phyloP scores from a whole-genome alignment of 2,329 filamentous ascomycete genomes.

The Balansia obtecta region DNA sequence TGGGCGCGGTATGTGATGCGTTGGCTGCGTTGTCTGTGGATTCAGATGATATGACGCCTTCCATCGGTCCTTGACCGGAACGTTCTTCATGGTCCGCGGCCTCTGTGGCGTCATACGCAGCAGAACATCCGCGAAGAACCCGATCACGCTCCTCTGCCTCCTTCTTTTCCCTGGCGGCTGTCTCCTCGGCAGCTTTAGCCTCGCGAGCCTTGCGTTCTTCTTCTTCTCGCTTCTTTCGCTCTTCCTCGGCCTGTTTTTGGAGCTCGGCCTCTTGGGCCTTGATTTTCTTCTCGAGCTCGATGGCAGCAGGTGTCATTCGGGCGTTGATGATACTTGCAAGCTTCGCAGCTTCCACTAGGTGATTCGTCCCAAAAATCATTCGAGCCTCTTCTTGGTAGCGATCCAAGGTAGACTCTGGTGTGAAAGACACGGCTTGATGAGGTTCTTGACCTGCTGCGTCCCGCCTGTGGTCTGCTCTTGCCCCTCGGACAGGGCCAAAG shows the following conservation, averaged over 20 bases:
- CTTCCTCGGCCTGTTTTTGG: constrained; percentile 38
- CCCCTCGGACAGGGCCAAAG: constrained; percentile 26
- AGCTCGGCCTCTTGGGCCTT: constrained; percentile 47
- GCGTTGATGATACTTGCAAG: constrained; percentile 59
- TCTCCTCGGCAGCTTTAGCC: constrained; percentile 60
- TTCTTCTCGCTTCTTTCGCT: constrained; percentile 49
- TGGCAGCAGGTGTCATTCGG: constrained; percentile 68
- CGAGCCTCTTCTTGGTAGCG: constrained; percentile 87
- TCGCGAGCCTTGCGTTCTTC: constrained; percentile 55
- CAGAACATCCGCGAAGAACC: constrained; percentile 21
- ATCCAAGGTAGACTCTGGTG: constrained; percentile 54
- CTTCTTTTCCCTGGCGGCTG: constrained; percentile 50
- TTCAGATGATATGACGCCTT: constrained; percentile 55
- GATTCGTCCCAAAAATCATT: constrained; percentile 63
- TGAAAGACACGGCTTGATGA: constrained; percentile 64
- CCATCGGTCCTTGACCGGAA: constrained; percentile 45
- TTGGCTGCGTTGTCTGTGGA: constrained; percentile 19
- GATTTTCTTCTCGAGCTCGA: constrained; percentile 64
- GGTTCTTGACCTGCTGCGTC: constrained; percentile 44
- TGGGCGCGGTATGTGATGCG: constrained; percentile 13
- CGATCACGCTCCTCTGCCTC: constrained; percentile 53
- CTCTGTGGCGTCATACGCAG: constrained; percentile 44
- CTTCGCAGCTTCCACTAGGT: constrained; percentile 52
- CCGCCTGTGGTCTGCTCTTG: constrained; percentile 35
- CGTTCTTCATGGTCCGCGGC: constrained; percentile 13